Conservation (phyloP, 768 basidiomycete genomes). For the Crepidotus variabilis region DNA sequence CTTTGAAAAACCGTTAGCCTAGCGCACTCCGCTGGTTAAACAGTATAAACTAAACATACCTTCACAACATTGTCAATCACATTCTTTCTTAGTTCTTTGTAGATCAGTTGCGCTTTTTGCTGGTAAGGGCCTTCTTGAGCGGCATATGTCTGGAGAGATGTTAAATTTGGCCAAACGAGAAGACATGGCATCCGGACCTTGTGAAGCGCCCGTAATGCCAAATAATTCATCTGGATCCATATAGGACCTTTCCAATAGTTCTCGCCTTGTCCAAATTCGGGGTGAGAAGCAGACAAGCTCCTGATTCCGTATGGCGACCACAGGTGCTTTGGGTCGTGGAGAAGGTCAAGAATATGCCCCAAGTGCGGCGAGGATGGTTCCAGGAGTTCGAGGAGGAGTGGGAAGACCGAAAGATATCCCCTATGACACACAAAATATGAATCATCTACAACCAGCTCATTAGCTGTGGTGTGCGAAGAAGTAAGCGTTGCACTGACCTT, state of each 20-base stretch:
- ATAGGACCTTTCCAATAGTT: slow-evolving; percentile 98
- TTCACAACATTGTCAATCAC: slow-evolving; percentile 79
- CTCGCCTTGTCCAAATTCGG: slow-evolving; percentile 88
- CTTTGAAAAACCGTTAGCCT: slow-evolving; percentile 30
- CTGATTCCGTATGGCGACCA: slow-evolving; percentile 93
- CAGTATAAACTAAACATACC: slow-evolving; percentile 22
- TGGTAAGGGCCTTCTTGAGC: slow-evolving; percentile 79
- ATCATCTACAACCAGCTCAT: slow-evolving; percentile 56
- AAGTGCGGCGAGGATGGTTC: slow-evolving; percentile 76
- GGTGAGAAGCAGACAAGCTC: slow-evolving; percentile 82
- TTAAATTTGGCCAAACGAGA: neutral
- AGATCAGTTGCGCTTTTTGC: slow-evolving; percentile 70
- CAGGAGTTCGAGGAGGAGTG: slow-evolving; percentile 81
- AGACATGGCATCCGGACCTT: slow-evolving; percentile 42
- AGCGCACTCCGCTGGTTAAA: neutral
- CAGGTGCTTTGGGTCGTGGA: slow-evolving; percentile 77
- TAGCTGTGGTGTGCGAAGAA: neutral
- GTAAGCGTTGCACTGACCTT: slow-evolving; percentile 46
- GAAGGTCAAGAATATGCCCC: slow-evolving; percentile 73
- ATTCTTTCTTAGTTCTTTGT: slow-evolving; percentile 75
- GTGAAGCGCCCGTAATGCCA: slow-evolving; percentile 75
- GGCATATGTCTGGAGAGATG: slow-evolving; percentile 61
- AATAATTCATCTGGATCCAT: slow-evolving; percentile 98
- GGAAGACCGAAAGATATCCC: slow-evolving; percentile 94
- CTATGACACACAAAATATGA: slow-evolving; percentile 87